Base-by-base conservation (phyloP, 2,329 filamentous ascomycete species). In the Laburnicola sp. region DNA sequence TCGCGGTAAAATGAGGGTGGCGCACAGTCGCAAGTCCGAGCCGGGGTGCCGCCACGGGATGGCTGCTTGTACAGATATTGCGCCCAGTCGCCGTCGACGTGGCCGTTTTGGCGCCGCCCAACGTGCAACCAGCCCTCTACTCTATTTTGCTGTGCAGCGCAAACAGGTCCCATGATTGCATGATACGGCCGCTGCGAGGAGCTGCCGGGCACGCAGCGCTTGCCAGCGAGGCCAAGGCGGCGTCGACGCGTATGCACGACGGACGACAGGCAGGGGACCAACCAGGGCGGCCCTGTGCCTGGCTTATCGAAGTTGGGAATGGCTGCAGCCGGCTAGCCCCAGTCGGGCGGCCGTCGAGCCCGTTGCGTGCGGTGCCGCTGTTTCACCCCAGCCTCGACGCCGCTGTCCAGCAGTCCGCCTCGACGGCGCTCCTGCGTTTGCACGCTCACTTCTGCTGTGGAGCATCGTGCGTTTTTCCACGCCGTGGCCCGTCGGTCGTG, bases 281-380 rank as follows among this genome's bases (percentile, higher is more conserved):
- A 50, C 32, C 16, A 40, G 48, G 40, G 21, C 10, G 21, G 22
- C 44, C 11, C 43, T 9, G 48, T 46, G 37, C 48, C 48, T 51
- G 42, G 42, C 23, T 16, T 16, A 23, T 34, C 10, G 37, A 16
- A 16, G 16, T 16, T 16, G 16, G 16, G 16, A 16, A 16, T 16
- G 16, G 16, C 16, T 16, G 16, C 16, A 16, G 16, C 16, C 16
- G n/a, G 40, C 43, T 45, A 45, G 16, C 21, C 32, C 43, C 6
- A 23, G 32, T 27, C 32, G 4, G 37, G 40, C 25, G 43, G 23
- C 25, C 43, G 32, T 26, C 30, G n/a, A 31, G 16, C 16, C 16
- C 16, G 16, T 16, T 16, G 16, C 16, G 16, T 16, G 16, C 16
- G 16, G 31, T 45, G 32, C 26, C 34, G 43, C 8, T 4, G 43